Evolutionary conservation across 2,329 filamentous ascomycete genomes (phyloP), one percentile per base, ranked within the genome.

Genomic region (Berkeleyomyces basicola): DNA sequence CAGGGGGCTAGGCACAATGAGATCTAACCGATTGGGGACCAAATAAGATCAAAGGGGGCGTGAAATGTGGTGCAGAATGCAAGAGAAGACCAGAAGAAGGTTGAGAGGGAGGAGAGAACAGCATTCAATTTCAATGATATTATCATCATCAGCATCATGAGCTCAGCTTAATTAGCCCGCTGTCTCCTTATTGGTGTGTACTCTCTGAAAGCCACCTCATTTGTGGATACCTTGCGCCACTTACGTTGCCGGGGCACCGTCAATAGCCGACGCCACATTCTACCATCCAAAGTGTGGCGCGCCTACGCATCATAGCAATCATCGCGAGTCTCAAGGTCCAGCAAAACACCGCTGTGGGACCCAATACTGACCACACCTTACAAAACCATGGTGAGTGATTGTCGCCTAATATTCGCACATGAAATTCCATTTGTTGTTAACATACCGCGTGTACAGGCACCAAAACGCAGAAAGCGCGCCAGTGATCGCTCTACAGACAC

Each of bases 121-220:
- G 40, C 6, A 23, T 37, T 46, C 40, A 59, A 59, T 59, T 59
- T 59, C 58, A n/a, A 59, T 23, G 58, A 46, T 42, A 59, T 59
- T 58, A 59, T 36, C 40, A 44, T 43, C 40, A 44, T 46, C 33
- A 59, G 42, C 23, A 36, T 44, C 58, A 59, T 43, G 37, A 31
- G 39, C n/a, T 42, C 10, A 44, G 40, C 58, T 44, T 33, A 31
- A 46, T 59, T 44, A 44, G 16, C 23, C 23, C 33, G 40, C 58
- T 43, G 23, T 16, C 42, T 46, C 2, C 7, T 59, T 7, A 36
- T 59, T 59, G 31, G 40, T 10, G 10, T 4, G 43, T n/a, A 3
- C 4, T 3, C 3, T 7, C 31, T 59, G 23, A 2, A 37, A 36
- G 10, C 6, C 11, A 53, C 5, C 49, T 7, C 10, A 46, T 14